Conservation (phyloP, 805 yeast genomes). For the Pichia insulana region DNA sequence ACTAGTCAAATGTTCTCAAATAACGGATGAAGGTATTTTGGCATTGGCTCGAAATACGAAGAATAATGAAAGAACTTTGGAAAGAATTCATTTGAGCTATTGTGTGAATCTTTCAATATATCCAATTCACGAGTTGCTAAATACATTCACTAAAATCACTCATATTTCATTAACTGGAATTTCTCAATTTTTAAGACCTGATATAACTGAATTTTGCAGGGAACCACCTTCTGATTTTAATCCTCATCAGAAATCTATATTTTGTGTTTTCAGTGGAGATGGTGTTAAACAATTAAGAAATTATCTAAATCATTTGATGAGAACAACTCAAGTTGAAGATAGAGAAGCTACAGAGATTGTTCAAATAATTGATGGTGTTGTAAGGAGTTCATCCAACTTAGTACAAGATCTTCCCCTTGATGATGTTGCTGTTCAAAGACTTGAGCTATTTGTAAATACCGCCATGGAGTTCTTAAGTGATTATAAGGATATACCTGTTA, state of each 20-base stretch:
- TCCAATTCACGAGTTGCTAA: slow-evolving; percentile 68
- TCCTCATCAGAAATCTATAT: slow-evolving; percentile 71
- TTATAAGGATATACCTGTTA: slow-evolving; percentile 19
- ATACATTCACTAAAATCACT: slow-evolving; percentile 76
- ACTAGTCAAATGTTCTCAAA: slow-evolving; percentile 79
- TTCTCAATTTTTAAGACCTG: slow-evolving; percentile 76
- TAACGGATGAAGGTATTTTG: slow-evolving; percentile 75
- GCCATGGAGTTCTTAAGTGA: slow-evolving; percentile 24
- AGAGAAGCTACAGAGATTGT: slow-evolving; percentile 25
- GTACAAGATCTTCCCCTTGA: slow-evolving; percentile 17
- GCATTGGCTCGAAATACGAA: slow-evolving; percentile 49
- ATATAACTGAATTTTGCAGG: slow-evolving; percentile 79
- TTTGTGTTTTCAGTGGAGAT: slow-evolving; percentile 89
- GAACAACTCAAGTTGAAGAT: slow-evolving; percentile 26
- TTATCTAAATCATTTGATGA: slow-evolving; percentile 39
- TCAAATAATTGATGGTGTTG: slow-evolving; percentile 23
- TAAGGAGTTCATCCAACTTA: slow-evolving; percentile 15
- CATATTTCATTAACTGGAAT: slow-evolving; percentile 92
- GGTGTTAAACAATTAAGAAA: slow-evolving; percentile 75
- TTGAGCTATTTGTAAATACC: slow-evolving; percentile 22
- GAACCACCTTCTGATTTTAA: slow-evolving; percentile 90
- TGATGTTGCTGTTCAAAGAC: slow-evolving; percentile 19
- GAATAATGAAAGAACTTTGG: slow-evolving; percentile 66
- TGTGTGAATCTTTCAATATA: slow-evolving; percentile 72
- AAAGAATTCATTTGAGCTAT: slow-evolving; percentile 87